Evolutionary conservation across 2,329 filamentous ascomycete species (phyloP).

Genomic region (Davidsoniella eucalypti): DNA sequence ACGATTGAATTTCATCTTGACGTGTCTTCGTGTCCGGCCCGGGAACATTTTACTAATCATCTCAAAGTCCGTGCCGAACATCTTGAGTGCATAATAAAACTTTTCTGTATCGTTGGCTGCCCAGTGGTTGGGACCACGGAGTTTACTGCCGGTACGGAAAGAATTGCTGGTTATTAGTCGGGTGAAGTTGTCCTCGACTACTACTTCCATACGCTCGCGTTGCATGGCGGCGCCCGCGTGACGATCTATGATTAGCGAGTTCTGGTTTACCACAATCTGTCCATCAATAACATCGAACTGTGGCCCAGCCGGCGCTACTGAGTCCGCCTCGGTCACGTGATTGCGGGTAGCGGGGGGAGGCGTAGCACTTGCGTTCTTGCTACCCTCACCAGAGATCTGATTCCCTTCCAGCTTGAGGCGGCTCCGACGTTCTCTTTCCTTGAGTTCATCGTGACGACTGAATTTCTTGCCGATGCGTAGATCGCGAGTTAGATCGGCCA

Average conservation of each 20-base stretch:
- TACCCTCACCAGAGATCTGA: conserved; percentile 24
- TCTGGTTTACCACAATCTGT: conserved; percentile 54
- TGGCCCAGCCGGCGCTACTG: conserved; percentile 23
- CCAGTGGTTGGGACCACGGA: conserved; percentile 52
- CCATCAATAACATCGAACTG: conserved; percentile 53
- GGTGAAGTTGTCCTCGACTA: conserved; percentile 68
- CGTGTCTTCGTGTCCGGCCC: conserved; percentile 50
- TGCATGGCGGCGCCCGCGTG: conserved; percentile 43
- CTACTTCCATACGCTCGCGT: conserved; percentile 38
- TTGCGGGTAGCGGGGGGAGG: conserved; percentile 1
- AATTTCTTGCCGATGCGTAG: conserved; percentile 59
- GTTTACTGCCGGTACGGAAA: conserved; percentile 44
- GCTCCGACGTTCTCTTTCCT: conserved; percentile 42
- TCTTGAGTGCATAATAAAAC: conserved; percentile 58
- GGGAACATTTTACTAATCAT: conserved; percentile 66
- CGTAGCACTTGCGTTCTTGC: conserved; percentile 14
- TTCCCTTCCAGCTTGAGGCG: conserved; percentile 13
- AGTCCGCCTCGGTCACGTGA: conserved; percentile 16
- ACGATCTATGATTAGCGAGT: conserved; percentile 49
- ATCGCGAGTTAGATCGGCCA: conserved; percentile 57
- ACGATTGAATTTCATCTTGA: conserved; percentile 71
- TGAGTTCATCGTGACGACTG: conserved; percentile 55
- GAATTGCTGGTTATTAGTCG: conserved; percentile 51
- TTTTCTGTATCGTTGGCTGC: conserved; percentile 51
- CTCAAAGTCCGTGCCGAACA: conserved; percentile 72